A percentile compares a stretch with the other conserved stretches of the same genome.
These are phyloP conservation scores for Astrephomene gubernaculifera DNA, from an alignment of 139 green algal species.

Conservation along the genomic window DNA sequence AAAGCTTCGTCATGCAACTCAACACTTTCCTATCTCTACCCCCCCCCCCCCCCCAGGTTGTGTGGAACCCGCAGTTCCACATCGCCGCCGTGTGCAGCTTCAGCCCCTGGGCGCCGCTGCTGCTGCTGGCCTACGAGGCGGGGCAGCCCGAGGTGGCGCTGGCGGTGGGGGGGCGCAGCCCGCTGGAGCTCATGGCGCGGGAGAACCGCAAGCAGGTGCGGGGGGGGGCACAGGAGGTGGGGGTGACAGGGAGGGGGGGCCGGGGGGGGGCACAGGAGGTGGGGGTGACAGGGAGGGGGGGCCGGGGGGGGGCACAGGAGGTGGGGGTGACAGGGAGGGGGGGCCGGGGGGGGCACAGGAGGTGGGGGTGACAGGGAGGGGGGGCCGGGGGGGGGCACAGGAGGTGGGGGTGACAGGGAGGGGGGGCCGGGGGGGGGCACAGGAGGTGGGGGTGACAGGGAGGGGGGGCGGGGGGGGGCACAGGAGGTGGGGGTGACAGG, in stretches of 20 bases:
- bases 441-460: too few species aligned
- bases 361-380: too few species aligned
- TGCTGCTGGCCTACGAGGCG: conserved; percentile 43
- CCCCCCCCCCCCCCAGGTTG: background rate
- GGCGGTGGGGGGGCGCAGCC: conserved; percentile 8
- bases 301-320: background rate
- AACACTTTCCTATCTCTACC: too few species aligned
- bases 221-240: background rate
- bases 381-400: too few species aligned
- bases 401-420: too few species aligned
- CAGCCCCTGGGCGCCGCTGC: conserved; percentile 55
- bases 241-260: background rate
- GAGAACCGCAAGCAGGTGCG: conserved; percentile 9
- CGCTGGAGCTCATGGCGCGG: conserved; percentile 7
- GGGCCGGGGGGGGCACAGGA: background rate
- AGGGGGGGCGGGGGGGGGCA: too few species aligned
- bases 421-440: too few species aligned
- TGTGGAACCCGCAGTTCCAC: conserved; percentile 59
- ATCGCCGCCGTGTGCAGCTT: conserved; percentile 51
- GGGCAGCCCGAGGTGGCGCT: conserved; percentile 14
- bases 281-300: background rate
- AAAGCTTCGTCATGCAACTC: too few species aligned
- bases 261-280: background rate
- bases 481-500: too few species aligned
- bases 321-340: background rate